Evolutionary conservation across 1,284 basidiomycete species (phyloP), one percentile per base, ranked within the genome.

Genomic region (Neolentinus lepideus): DNA sequence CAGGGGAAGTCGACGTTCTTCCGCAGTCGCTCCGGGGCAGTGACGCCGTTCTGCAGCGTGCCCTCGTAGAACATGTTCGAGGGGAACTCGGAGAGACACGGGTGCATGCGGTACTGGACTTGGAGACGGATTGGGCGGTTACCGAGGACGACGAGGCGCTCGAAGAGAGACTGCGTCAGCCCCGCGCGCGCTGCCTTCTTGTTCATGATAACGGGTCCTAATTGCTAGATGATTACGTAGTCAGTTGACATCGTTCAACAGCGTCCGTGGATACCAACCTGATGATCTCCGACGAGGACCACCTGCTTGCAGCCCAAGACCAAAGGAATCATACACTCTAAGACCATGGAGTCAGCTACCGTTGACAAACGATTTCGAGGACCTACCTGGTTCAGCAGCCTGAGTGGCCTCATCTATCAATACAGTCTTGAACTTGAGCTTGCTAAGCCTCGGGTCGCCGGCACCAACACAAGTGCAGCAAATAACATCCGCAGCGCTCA

Each of bases 61-160:
- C 97, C 97, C 70, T 99, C 97, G 74, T 99, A 99, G 76, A 99
- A 99, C 96, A 99, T 98, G 74, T 99, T 99, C 59, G 94, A 97
- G 1, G 97, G 96, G 76, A 99, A 99, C 71, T 99, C 95, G 51
- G 97, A 98, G 51, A 99, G 79, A 71, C 96, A 98, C 14, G 97
- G 97, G 69, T 99, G 97, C 97, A 99, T 99, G 70, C 97, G 95
- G 69, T 99, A 99, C 73, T 99, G 97, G 47, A 99, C 97, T 74
- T 99, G 94, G 33, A 99, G 82, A 59, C 97, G 94, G 65, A 99
- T 99, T 19, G 97, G 97, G 24, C 94, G 84, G 71, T 99, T 99
- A 51, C 90, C 89, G 55, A 99, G 86, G 52, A 98, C 81, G 61
- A 99, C 94, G 53, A 99, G 85, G 36, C 97, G 90, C 71, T 99